Percentiles rank a stretch among this genome's conserved stretches.
Evolutionary conservation across 352 stramenopile species (phyloP).

Genomic region (Phytophthora tubulina): DNA sequence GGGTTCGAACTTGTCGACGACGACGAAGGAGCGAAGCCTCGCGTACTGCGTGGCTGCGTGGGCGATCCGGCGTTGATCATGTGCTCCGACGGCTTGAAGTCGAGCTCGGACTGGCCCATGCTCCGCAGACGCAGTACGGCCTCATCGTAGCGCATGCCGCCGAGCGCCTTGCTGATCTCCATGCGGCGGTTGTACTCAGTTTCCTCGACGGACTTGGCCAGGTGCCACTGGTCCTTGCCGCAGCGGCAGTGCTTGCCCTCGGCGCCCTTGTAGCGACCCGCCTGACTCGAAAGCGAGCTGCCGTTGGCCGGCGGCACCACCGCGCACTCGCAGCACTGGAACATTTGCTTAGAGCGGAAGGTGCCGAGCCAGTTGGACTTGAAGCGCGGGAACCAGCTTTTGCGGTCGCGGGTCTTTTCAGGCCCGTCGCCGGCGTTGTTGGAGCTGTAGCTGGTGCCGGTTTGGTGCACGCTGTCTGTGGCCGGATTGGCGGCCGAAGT

Average conservation of each 20-base stretch:
- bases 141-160: slow-evolving; percentile 87
- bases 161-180: slow-evolving; percentile 85
- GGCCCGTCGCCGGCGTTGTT: slow-evolving; percentile 82
- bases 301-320: slow-evolving; percentile 47
- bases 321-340: slow-evolving; percentile 85
- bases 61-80: slow-evolving; percentile 45
- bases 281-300: slow-evolving; percentile 37
- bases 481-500: slow-evolving; percentile 2
- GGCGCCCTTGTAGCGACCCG: slow-evolving; percentile 75
- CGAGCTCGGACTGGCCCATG: slow-evolving; percentile 68
- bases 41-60: slow-evolving; percentile 28
- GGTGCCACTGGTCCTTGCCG: slow-evolving; percentile 84
- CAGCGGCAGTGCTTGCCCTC: slow-evolving; percentile 87
- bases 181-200: slow-evolving; percentile 87
- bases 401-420: slow-evolving; percentile 89
- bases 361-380: slow-evolving; percentile 91
- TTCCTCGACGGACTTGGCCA: slow-evolving; percentile 85
- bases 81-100: slow-evolving; percentile 58
- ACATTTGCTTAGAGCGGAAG: slow-evolving; percentile 90
- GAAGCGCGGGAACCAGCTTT: slow-evolving; percentile 90
- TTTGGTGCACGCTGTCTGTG: slow-evolving; percentile 65
- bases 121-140: slow-evolving; percentile 68
- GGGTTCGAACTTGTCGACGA: slow-evolving; percentile 22
- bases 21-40: slow-evolving; percentile 22
- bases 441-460: slow-evolving; percentile 67